Base-by-base conservation (phyloP, 441 rosid genomes). In the Syzygium syzygioides region DNA sequence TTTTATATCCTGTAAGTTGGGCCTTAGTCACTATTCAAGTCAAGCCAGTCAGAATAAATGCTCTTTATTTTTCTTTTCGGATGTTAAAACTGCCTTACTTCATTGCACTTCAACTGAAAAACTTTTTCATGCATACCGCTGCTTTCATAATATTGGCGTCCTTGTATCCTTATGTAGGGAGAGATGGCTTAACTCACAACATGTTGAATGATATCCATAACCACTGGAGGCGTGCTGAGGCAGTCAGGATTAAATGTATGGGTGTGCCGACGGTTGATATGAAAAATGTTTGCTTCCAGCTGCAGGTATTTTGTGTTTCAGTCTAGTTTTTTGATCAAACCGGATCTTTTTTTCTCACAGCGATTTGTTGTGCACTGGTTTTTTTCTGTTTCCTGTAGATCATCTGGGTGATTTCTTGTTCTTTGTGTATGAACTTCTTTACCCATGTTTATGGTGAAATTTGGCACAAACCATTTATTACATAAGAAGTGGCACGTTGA, bases 171-270 rank as follows among this genome's bases (percentile, higher is more conserved):
- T 62, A 54, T 89, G 84, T 90, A 96, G 99, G 99, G 89, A 91
- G 99, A 93, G 99, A 97, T 92, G 99, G 98, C 79, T 95, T 97
- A 92, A 98, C 99, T 56, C 99, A 98, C 90, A 98, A 97, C 88
- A 98, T 98, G 99, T 91, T 97, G 86, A 95, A 97, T 92, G 98
- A 96, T 87, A 95, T 97, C 60, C 95, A 95, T 91, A 96, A 95
- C 89, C 96, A 96, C 60, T 98, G 99, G 99, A 94, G 92, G 91
- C 94, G 91, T 89, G 90, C 90, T 41, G 99, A 96, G 92, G 98
- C 97, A 9, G 96, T 96, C 86, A 95, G 99, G 91, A 92, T 98
- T 79, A 96, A 93, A 94, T 96, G 99, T 89, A 93, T 97, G 55
- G 99, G 99, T 79, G 97, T 97, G 64, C 95, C 97, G 4, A 98